These are phyloP conservation scores for Bruguiera hainesii DNA, from an alignment of 441 rosid species.

Conservation along the genomic window DNA sequence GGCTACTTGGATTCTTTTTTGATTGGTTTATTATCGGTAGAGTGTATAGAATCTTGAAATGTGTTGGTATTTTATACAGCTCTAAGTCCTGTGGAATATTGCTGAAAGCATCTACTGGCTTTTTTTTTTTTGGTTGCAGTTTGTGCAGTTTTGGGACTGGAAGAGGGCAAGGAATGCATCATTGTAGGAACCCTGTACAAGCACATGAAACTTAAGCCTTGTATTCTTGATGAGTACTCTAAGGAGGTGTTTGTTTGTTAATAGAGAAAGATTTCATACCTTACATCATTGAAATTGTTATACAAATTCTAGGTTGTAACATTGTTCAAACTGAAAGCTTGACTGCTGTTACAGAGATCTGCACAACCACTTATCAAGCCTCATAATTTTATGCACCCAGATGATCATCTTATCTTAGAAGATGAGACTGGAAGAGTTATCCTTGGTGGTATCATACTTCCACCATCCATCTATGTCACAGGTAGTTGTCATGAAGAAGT, in stretches of 20 bases:
- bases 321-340: conserved; percentile 17
- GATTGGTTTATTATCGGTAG: background rate
- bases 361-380: conserved; percentile 58
- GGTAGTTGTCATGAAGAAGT: conserved; percentile 39
- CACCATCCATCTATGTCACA: conserved; percentile 68
- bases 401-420: conserved; percentile 82
- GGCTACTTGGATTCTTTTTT: background rate
- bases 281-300: conserved; percentile 28
- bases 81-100: conserved; percentile 6
- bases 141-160: conserved; percentile 77
- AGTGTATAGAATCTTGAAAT: conserved; percentile 1
- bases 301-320: conserved; percentile 22
- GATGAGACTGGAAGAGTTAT: conserved; percentile 96
- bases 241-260: conserved; percentile 57
- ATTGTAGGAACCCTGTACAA: conserved; percentile 89
- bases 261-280: conserved; percentile 20
- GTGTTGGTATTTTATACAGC: conserved; percentile 5
- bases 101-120: conserved; percentile 2
- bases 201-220: conserved; percentile 89
- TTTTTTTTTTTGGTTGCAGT: conserved; percentile 36
- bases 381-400: conserved; percentile 75
- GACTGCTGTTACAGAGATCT: conserved; percentile 58
- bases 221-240: conserved; percentile 93
- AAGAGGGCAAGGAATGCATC: conserved; percentile 82
- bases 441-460: conserved; percentile 60